These are phyloP conservation scores for Sporothrix schenckii DNA, from an alignment of 2,329 filamentous ascomycete species.

Conservation along the genomic window DNA sequence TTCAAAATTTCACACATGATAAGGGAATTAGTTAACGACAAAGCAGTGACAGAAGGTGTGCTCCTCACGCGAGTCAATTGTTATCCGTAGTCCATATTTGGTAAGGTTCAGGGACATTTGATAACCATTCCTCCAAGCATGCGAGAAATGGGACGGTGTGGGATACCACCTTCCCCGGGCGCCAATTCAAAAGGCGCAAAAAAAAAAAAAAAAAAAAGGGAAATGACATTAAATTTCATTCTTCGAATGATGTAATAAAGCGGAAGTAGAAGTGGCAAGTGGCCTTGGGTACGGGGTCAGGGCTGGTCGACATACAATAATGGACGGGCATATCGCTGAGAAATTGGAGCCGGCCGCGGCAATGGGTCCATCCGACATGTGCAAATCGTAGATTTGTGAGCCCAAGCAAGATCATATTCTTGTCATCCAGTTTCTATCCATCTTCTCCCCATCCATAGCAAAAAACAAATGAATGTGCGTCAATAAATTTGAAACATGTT, in stretches of 20 bases:
- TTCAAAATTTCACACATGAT: too few relatives aligned
- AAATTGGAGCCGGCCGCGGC: neutral
- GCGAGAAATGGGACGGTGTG: neutral
- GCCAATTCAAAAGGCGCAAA: neutral
- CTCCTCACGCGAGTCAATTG: too few relatives aligned
- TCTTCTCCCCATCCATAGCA: neutral
- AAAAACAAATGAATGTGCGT: too few relatives aligned
- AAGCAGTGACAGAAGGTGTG: neutral
- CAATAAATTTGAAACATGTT: neutral
- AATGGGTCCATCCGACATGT: neutral
- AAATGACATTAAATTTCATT: too few relatives aligned
- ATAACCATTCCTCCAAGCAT: neutral
- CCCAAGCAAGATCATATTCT: too few relatives aligned
- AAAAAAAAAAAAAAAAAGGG: too few relatives aligned
- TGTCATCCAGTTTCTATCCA: too few relatives aligned
- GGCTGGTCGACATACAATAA: neutral
- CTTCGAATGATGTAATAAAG: neutral
- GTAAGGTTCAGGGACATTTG: neutral
- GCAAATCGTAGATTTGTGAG: conserved; percentile 10
- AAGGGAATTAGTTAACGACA: too few relatives aligned
- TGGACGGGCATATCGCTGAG: neutral
- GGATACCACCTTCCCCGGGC: conserved; percentile 9
- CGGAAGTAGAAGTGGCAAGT: neutral
- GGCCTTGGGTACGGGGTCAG: neutral
- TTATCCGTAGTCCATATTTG: too few relatives aligned